Evolutionary conservation across 2,329 filamentous ascomycete genomes (phyloP).

Genomic region (Teratosphaeria epicoccoides): DNA sequence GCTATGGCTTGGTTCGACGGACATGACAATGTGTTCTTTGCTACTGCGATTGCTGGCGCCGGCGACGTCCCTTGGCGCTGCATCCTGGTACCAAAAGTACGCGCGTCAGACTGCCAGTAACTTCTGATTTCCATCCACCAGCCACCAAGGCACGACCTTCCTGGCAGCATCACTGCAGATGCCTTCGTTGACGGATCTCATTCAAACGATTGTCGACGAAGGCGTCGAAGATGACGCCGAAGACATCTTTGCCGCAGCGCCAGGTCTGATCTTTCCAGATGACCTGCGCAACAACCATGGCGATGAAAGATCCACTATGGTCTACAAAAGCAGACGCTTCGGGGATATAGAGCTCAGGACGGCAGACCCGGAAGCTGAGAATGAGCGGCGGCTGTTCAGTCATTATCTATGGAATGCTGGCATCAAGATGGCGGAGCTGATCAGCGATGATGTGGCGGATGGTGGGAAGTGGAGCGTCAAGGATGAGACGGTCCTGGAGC

Average conservation of each 20-base stretch:
- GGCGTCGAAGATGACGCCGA: slow-evolving; percentile 16
- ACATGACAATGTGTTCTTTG: no score
- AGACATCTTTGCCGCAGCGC: slow-evolving; percentile 44
- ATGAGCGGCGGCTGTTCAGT: slow-evolving; percentile 52
- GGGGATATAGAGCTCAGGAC: slow-evolving; percentile 32
- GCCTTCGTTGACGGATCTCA: slow-evolving; percentile 18
- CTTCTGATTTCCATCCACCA: neutral
- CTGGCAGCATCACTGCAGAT: slow-evolving; percentile 1
- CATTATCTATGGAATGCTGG: slow-evolving; percentile 65
- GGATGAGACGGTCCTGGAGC: slow-evolving; percentile 47
- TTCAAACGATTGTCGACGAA: slow-evolving; percentile 14
- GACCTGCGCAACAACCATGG: slow-evolving; percentile 58
- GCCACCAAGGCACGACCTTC: neutral
- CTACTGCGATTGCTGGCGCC: no score
- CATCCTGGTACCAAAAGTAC: neutral
- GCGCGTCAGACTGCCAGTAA: neutral
- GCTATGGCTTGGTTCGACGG: no score
- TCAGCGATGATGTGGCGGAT: slow-evolving; percentile 22
- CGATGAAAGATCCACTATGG: slow-evolving; percentile 46
- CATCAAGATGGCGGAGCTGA: slow-evolving; percentile 35
- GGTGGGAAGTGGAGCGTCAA: slow-evolving; percentile 37
- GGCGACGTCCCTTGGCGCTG: no score
- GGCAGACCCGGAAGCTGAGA: slow-evolving; percentile 40
- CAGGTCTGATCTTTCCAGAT: slow-evolving; percentile 57
- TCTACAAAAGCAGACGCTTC: slow-evolving; percentile 39